A percentile compares a stretch with the other conserved stretches of the same genome.
These are phyloP conservation scores for Antarctomyces pellizariae DNA, from an alignment of 495 filamentous ascomycete genomes.

Conservation along the genomic window DNA sequence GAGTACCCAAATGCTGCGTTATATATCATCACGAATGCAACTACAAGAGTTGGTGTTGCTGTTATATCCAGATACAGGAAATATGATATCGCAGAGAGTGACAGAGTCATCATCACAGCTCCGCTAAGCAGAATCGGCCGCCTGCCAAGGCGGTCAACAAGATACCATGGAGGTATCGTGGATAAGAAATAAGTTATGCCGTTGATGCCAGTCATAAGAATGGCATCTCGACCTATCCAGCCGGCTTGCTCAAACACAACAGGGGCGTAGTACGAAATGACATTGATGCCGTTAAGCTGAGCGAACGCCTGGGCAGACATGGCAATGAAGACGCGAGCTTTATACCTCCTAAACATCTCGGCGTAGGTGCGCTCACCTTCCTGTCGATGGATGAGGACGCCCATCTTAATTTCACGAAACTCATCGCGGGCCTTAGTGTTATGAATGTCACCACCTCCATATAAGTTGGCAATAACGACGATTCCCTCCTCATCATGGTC, in stretches of 20 bases:
- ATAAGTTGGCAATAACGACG: constrained; percentile 90
- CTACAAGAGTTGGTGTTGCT: constrained; percentile 60
- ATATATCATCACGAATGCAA: constrained; percentile 92
- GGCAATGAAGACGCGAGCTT: constrained; percentile 83
- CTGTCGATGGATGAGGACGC: constrained; percentile 74
- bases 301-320: constrained; percentile 96
- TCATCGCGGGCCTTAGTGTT: constrained; percentile 77
- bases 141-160: constrained; percentile 83
- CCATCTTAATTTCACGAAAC: constrained; percentile 97
- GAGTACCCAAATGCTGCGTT: constrained; percentile 95
- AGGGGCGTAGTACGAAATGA: constrained; percentile 96
- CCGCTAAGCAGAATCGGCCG: constrained; percentile 78
- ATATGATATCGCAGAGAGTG: constrained; percentile 83
- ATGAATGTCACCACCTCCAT: constrained; percentile 85
- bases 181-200: constrained; percentile 74
- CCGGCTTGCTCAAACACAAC: constrained; percentile 91
- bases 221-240: constrained; percentile 72
- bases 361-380: constrained; percentile 79
- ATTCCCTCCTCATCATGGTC: constrained; percentile 97
- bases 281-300: constrained; percentile 96
- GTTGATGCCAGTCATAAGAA: constrained; percentile 96
- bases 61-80: constrained; percentile 73
- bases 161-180: constrained; percentile 90
- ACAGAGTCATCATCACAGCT: constrained; percentile 72
- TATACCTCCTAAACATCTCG: constrained; percentile 91